Base-by-base conservation (phyloP, 768 basidiomycete genomes). In the Lactarius sp. region DNA sequence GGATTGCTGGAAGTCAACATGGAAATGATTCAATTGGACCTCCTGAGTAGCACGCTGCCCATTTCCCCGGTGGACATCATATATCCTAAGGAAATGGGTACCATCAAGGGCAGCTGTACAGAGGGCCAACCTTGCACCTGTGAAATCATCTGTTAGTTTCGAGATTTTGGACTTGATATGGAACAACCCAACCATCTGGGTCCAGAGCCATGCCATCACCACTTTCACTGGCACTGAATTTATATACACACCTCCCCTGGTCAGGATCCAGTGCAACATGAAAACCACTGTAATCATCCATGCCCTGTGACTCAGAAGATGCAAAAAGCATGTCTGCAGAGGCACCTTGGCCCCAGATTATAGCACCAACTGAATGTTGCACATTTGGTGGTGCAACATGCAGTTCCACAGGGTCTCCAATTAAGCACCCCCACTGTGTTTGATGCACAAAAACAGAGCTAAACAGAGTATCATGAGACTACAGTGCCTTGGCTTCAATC, bases 191-290 rank as follows among this genome's bases (percentile, higher is more conserved):
- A 68, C 68, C 66, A 16, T 63, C 59, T 36, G 66, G 41, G 49
- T 64, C 53, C 20, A 67, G 9, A 18, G 62, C 62, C 62, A 68
- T 68, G 12, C 62, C 66, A 42, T 68, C 68, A 6, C 68, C 68
- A 56, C 62, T 64, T 42, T 63, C 68, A 33, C 20, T 56, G 12
- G 52, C 59, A 34, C 41, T 44, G 18, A 62, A 56, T 27, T 56
- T 39, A n/a, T 49, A 67, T 6, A 16, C 34, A 36, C 46, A 16
- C 36, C 55, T 56, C 22, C 55, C 61, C 33, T 55, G 54, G 31
- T 56, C 61, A 18, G 66, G 46, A 22, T 68, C 66, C 33, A 68
- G 61, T 9, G 58, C 62, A 6, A 44, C 31, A 37, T 68, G 68
- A 44, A 46, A 59, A 4, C 68, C 68, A n/a, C 14, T 52, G 39